Evolutionary conservation across 2,329 filamentous ascomycete species (phyloP).

Genomic region (Penicillium sp.): DNA sequence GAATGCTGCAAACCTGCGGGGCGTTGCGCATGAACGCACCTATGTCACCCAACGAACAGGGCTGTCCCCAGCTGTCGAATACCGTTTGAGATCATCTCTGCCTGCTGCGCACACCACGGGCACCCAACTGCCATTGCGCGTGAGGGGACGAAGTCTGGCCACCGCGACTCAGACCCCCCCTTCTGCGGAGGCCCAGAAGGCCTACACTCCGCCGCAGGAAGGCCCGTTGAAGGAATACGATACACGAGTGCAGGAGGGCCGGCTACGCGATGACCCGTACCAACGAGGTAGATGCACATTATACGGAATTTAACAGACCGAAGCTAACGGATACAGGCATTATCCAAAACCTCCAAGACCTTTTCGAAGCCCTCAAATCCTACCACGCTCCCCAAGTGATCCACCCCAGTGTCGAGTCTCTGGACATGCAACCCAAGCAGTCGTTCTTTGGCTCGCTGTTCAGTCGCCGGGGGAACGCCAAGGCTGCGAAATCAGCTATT

Average conservation of each 20-base stretch:
- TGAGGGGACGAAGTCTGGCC: slow-evolving; percentile 18
- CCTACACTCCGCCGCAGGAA: slow-evolving; percentile 17
- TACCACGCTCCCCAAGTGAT: slow-evolving; percentile 74
- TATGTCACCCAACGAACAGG: slow-evolving; percentile 18
- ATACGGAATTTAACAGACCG: background rate
- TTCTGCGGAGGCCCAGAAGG: slow-evolving; percentile 4
- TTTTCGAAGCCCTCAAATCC: slow-evolving; percentile 74
- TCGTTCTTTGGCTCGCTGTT: slow-evolving; percentile 54
- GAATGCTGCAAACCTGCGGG: slow-evolving; percentile 16
- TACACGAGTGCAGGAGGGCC: slow-evolving; percentile 68
- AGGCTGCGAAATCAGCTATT: slow-evolving; percentile 49
- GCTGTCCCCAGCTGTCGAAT: slow-evolving; percentile 2
- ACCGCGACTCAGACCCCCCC: slow-evolving; percentile 15
- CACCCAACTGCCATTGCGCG: slow-evolving; percentile 20
- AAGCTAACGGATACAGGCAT: slow-evolving; percentile 58
- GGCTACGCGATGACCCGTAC: slow-evolving; percentile 81
- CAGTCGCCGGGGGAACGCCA: slow-evolving; percentile 25
- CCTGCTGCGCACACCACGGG: background rate
- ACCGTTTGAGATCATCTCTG: background rate
- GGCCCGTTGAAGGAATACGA: slow-evolving; percentile 91
- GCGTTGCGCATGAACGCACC: slow-evolving; percentile 14
- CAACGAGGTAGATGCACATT: slow-evolving; percentile 67
- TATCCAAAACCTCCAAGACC: slow-evolving; percentile 81
- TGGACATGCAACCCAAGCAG: slow-evolving; percentile 53
- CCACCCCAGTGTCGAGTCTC: slow-evolving; percentile 72